A percentile compares a stretch with the other conserved stretches of the same genome.
phyloP scores from a whole-genome alignment of 306 rosid species.

The Datisca glomerata region DNA sequence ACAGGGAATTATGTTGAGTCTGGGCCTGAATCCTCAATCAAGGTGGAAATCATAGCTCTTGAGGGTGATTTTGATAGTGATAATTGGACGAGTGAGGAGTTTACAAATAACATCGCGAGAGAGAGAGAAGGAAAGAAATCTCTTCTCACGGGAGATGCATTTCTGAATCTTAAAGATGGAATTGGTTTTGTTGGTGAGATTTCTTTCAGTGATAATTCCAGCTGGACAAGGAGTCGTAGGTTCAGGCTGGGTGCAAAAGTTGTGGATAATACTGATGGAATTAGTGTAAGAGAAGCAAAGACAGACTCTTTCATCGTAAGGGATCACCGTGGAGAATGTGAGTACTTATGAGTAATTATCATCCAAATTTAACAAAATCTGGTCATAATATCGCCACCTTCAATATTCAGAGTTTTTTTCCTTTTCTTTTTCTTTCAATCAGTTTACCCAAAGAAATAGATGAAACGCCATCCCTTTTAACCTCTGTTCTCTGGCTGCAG shows the following conservation, averaged over 20 bases:
- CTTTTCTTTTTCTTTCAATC: no score
- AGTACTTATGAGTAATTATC: no score
- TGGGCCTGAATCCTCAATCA: conserved; percentile 74
- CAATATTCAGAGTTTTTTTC: no score
- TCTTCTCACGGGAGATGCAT: conserved; percentile 80
- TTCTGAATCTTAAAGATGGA: conserved; percentile 72
- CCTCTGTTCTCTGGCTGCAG: conserved; percentile 34
- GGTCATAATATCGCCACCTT: no score
- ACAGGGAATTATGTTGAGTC: conserved; percentile 47
- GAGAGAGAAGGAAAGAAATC: conserved; percentile 97
- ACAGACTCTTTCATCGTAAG: conserved; percentile 81
- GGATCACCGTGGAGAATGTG: conserved; percentile 98
- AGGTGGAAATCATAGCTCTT: conserved; percentile 88
- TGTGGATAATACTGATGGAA: conserved; percentile 53
- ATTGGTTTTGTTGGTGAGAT: conserved; percentile 62
- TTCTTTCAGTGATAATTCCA: conserved; percentile 90
- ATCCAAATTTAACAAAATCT: no score
- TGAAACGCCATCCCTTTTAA: background rate
- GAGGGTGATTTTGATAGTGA: conserved; percentile 97
- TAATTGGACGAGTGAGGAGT: conserved; percentile 66
- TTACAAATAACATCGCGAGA: conserved; percentile 73
- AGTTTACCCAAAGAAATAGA: no score
- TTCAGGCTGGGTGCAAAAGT: conserved; percentile 93
- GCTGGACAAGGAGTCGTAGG: conserved; percentile 98
- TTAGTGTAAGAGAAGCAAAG: conserved; percentile 72